Evolutionary conservation across 2,329 filamentous ascomycete genomes (phyloP).

Genomic region (Aspergillus spinulosporus): DNA sequence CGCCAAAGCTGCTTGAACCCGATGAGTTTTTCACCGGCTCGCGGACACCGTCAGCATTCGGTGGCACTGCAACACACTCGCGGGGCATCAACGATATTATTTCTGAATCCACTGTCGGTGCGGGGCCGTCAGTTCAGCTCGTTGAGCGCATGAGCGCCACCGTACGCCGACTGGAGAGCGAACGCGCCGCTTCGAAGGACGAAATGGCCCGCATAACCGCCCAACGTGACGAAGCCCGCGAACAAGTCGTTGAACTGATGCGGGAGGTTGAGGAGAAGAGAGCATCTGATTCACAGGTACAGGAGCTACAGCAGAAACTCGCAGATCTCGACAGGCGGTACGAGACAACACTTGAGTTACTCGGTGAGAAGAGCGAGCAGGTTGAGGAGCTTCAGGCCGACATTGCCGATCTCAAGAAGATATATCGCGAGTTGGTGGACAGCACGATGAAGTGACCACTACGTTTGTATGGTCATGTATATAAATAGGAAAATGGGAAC

Average conservation of each 20-base stretch:
- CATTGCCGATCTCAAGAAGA: constrained; percentile 89
- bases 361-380: constrained; percentile 94
- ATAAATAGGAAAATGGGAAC: constrained; percentile 12
- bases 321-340: constrained; percentile 72
- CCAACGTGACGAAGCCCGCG: constrained; percentile 90
- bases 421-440: constrained; percentile 91
- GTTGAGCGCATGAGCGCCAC: constrained; percentile 95
- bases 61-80: constrained; percentile 38
- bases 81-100: constrained; percentile 79
- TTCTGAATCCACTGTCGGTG: constrained; percentile 83
- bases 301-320: constrained; percentile 67
- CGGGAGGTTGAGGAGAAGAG: constrained; percentile 75
- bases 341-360: constrained; percentile 86
- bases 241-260: constrained; percentile 88
- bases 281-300: constrained; percentile 59
- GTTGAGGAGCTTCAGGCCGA: constrained; percentile 89
- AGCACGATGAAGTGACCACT: constrained; percentile 67
- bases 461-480: constrained; percentile 8
- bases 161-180: constrained; percentile 84
- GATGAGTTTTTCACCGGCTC: constrained; percentile 47
- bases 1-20: constrained; percentile 47
- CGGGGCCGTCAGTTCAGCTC: constrained; percentile 89
- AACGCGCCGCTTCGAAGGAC: constrained; percentile 85
- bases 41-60: constrained; percentile 41
- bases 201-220: constrained; percentile 75